Base-by-base conservation (phyloP, 495 filamentous ascomycete species). In the Hypoxylon fuscum region DNA sequence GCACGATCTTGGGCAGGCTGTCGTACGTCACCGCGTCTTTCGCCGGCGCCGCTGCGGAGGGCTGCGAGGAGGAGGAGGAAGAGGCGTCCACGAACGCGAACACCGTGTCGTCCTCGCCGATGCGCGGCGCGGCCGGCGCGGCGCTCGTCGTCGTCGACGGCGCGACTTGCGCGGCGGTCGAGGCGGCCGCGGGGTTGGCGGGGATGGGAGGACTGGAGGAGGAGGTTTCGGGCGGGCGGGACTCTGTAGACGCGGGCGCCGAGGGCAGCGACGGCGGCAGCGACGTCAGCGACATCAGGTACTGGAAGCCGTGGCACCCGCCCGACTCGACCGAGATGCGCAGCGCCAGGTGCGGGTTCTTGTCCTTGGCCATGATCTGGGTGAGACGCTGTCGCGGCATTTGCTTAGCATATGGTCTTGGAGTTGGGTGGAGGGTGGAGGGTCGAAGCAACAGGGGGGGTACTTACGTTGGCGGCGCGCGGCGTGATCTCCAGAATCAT, bases 241-340 rank as follows among this genome's bases (percentile, higher is more conserved):
- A 22, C 15, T 20, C 42, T 8, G 29, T 1, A 17, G 52, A 5
- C 12, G 52, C 17, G 27, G 45, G 22, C 32, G 38, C 20, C 10
- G 59, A 41, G 12, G 72, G 68, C 1, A 79, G 56, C 64, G 83
- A 45, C 8, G 74, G 45, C 0, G 83, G 83, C 0, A 85, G 73
- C 3, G 80, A 85, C 18, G 90, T 88, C 5, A 97, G 83, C 5
- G 89, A 89, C 90, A 98, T 96, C 22, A 96, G 81, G 69, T 97
- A 98, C 74, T 98, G 95, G 76, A 98, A 98, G 15, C 95, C 95
- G 77, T 98, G 96, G 75, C 95, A 98, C 31, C 95, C 95, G 56
- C 95, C 95, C 42, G 85, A 88, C 59, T 95, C 91, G 22, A 98
- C 93, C 35, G 90, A 88, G 66, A 98, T 89, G 38, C 95, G 91